Base-by-base conservation (phyloP, 2,329 filamentous ascomycete species). In the Aspergillus arachidicola region DNA sequence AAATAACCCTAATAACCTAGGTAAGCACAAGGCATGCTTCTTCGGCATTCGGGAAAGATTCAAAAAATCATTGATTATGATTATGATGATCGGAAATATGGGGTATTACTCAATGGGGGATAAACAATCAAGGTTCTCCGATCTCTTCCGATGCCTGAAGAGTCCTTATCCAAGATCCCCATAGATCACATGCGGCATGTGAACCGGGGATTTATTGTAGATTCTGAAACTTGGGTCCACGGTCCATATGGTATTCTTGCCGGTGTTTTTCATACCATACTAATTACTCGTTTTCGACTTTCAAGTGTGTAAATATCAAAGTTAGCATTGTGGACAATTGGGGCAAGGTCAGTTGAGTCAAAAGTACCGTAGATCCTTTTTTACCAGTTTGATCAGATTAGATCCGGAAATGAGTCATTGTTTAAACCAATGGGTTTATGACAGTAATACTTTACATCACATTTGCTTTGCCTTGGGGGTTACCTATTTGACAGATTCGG, bases 1-100 rank as follows among this genome's bases (percentile, higher is more conserved):
- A 19, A n/a, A 21, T 36, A 54, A 36, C 51, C 51, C 51, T 54
- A 54, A 36, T 36, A 54, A 36, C 51, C 51, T 54, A 54, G 51
- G 51, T 36, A 36, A 54, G 28, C 26, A 53, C 19, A n/a, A 30
- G 16, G 32, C 11, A 32, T 16, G 23, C 19, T 12, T 10, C 21
- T 36, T 23, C 51, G 51, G 51, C 30, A 54, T 30, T 36, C 51
- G 30, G 51, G 28, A n/a, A 34, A 30, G 19, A 19, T 3, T 23
- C 14, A 19, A 28, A 28, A 28, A 23, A 36, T 11, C 12, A 36
- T 36, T 30, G n/a, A 23, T 26, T 10, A 23, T 54, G 28, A 36
- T 34, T 54, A 11, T n/a, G 19, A 36, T 21, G n/a, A n/a, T 23
- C 51, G 51, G 51, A 30, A 12, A 54, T 36, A 54, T 14, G 51